These are phyloP conservation scores for Periconia sp. DNA, from an alignment of 2,329 filamentous ascomycete genomes.

Conservation along the genomic window DNA sequence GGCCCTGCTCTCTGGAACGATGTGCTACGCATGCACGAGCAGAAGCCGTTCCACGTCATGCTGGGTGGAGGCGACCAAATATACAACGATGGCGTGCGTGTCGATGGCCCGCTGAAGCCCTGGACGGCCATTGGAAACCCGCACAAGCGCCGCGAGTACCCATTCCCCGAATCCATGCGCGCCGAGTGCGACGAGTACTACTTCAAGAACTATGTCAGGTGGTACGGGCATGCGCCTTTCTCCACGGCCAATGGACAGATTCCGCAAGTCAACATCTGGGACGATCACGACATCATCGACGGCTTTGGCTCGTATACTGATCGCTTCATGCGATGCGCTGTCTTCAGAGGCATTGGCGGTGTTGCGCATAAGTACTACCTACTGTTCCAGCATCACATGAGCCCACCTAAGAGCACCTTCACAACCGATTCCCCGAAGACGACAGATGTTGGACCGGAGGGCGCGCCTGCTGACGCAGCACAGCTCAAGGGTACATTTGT, in stretches of 20 bases:
- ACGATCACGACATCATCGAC: slow-evolving; percentile 71
- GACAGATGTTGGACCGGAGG: slow-evolving; percentile 54
- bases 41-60: slow-evolving; percentile 70
- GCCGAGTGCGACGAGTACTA: slow-evolving; percentile 67
- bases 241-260: slow-evolving; percentile 66
- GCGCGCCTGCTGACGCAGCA: slow-evolving; percentile 66
- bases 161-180: slow-evolving; percentile 70
- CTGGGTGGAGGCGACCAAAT: slow-evolving; percentile 91
- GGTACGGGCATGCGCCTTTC: slow-evolving; percentile 74
- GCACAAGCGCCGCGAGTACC: slow-evolving; percentile 63
- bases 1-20: slow-evolving; percentile 70
- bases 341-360: slow-evolving; percentile 70
- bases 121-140: slow-evolving; percentile 69
- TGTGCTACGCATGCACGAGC: slow-evolving; percentile 64
- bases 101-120: slow-evolving; percentile 75
- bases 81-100: slow-evolving; percentile 79
- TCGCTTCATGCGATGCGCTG: slow-evolving; percentile 69
- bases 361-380: slow-evolving; percentile 66
- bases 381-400: slow-evolving; percentile 76
- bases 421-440: slow-evolving; percentile 73
- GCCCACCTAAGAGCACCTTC: slow-evolving; percentile 84
- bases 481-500: slow-evolving; percentile 81
- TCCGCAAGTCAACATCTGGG: slow-evolving; percentile 70
- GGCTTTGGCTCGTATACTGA: slow-evolving; percentile 71
- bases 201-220: slow-evolving; percentile 65